phyloP scores from a whole-genome alignment of 345 rosid species.

The Euphorbia pulcherrima region DNA sequence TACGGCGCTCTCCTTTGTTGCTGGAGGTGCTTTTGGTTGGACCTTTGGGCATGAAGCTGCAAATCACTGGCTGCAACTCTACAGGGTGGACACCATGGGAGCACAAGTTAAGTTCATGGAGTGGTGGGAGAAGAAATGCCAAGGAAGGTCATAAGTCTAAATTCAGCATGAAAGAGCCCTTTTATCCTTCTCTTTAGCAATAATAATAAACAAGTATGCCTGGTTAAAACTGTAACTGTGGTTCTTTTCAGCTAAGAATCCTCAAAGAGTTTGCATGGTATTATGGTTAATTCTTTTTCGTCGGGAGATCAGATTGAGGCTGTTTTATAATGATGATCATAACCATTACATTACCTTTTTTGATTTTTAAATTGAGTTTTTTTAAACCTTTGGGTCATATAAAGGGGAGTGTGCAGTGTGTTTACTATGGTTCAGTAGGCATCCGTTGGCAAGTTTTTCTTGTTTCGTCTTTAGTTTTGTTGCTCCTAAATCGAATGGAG shows the following conservation, averaged over 20 bases:
- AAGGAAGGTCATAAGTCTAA: slow-evolving; percentile 23
- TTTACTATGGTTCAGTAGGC: neutral
- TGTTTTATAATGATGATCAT: neutral
- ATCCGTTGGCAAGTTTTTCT: neutral
- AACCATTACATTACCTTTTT: neutral
- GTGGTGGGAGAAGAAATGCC: slow-evolving; percentile 78
- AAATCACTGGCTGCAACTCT: slow-evolving; percentile 67
- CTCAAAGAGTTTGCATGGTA: neutral
- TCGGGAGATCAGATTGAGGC: neutral
- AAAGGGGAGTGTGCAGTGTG: neutral
- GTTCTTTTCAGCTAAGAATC: neutral
- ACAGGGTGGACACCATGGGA: slow-evolving; percentile 77
- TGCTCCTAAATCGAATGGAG: no score
- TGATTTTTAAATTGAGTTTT: neutral
- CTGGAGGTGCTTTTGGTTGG: slow-evolving; percentile 86
- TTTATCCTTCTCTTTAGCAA: neutral
- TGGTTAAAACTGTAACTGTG: neutral
- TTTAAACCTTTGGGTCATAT: neutral
- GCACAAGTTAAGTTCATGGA: slow-evolving; percentile 88
- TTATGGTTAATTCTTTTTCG: neutral
- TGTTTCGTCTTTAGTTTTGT: neutral
- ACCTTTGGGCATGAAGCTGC: slow-evolving; percentile 85
- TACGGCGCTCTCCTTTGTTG: slow-evolving; percentile 67
- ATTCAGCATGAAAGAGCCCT: neutral
- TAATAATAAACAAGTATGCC: neutral